phyloP scores from a whole-genome alignment of 768 basidiomycete species.

The Melanogaster broomeanus region DNA sequence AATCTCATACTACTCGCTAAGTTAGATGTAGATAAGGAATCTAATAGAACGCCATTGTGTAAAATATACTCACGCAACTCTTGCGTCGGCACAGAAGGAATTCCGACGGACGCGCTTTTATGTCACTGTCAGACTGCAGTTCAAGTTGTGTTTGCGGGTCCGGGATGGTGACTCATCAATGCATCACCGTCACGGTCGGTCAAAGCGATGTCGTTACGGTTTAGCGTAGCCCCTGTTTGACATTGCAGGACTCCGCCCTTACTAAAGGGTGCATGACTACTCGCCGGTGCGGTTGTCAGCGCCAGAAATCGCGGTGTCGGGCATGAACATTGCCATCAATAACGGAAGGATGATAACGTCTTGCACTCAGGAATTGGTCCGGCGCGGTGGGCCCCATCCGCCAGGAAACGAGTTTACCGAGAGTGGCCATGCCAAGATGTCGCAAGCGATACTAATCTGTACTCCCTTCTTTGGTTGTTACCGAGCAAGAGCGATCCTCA shows the following conservation, averaged over 20 bases:
- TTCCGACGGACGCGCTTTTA: no score
- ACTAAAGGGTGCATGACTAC: no score
- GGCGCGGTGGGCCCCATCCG: no score
- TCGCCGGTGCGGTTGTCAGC: not conserved
- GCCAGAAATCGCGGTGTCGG: not conserved
- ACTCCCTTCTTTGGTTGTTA: not conserved
- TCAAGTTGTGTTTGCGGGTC: no score
- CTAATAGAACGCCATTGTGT: not conserved
- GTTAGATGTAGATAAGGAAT: not conserved
- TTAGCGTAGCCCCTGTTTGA: not conserved
- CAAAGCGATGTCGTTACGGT: no score
- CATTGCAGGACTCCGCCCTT: no score
- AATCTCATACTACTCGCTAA: not conserved
- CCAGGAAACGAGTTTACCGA: not conserved
- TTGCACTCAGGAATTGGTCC: not conserved
- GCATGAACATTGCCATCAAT: not conserved
- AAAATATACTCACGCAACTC: not conserved
- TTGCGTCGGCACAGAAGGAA: not conserved
- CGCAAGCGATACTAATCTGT: not conserved
- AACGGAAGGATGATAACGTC: not conserved
- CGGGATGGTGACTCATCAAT: not conserved
- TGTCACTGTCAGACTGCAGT: no score
- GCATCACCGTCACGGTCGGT: no score
- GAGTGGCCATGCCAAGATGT: slow-evolving; percentile 3
- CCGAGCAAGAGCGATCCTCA: not conserved